Percentiles rank a stretch among this genome's conserved stretches.
Evolutionary conservation across 129 eudicot species (phyloP).

Genomic region (Tanacetum coccineum): DNA sequence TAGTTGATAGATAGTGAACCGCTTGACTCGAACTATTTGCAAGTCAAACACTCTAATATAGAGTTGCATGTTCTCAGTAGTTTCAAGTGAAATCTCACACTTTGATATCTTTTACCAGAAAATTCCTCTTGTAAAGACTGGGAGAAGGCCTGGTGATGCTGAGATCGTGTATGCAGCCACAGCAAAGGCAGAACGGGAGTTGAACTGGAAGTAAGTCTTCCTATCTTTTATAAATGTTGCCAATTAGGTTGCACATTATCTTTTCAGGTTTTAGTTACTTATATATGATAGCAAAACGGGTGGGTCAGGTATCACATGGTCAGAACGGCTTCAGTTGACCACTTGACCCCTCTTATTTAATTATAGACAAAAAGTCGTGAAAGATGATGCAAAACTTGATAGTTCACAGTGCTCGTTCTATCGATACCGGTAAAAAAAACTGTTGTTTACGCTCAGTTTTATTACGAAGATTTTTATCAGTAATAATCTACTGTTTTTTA

Average conservation of each 20-base stretch:
- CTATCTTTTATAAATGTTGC: neutral
- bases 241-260: neutral
- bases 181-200: constrained; percentile 72
- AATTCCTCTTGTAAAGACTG: constrained; percentile 64
- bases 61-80: no score
- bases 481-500: neutral
- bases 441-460: neutral
- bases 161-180: constrained; percentile 78
- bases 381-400: no score
- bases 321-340: neutral
- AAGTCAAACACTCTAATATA: no score
- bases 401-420: no score
- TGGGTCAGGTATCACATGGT: neutral
- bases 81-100: neutral
- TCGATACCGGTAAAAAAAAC: no score
- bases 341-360: neutral
- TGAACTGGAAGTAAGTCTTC: constrained; percentile 88
- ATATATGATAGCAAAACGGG: neutral
- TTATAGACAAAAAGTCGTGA: no score
- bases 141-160: constrained; percentile 81
- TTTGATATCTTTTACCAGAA: constrained; percentile 37
- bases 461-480: neutral
- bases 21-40: no score
- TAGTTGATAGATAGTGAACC: neutral
- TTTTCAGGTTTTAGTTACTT: neutral